Evolutionary conservation across 768 basidiomycete genomes (phyloP).

Genomic region (Hemileccinum rubropunctum): DNA sequence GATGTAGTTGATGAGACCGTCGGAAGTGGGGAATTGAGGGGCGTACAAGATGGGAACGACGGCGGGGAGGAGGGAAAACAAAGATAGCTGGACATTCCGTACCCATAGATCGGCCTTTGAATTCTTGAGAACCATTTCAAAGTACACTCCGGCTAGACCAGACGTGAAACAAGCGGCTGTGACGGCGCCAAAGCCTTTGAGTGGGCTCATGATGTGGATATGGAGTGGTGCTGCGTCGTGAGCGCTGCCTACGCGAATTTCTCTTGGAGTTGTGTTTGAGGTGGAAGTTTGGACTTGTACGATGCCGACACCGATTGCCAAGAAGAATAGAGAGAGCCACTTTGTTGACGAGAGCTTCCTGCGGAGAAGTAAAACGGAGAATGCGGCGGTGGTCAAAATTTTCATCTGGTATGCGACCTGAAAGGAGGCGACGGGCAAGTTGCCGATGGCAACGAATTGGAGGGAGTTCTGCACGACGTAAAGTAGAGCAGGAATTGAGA

Average conservation of each 20-base stretch:
- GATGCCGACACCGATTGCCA: slow-evolving; percentile 91
- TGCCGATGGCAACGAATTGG: slow-evolving; percentile 94
- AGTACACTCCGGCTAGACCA: slow-evolving; percentile 89
- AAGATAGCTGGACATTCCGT: slow-evolving; percentile 83
- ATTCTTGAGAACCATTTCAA: slow-evolving; percentile 89
- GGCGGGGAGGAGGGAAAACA: slow-evolving; percentile 91
- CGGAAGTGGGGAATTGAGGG: slow-evolving; percentile 39
- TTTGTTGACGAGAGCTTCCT: slow-evolving; percentile 69
- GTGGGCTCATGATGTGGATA: slow-evolving; percentile 75
- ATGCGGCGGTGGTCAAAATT: slow-evolving; percentile 93
- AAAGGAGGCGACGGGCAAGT: slow-evolving; percentile 95
- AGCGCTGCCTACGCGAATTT: slow-evolving; percentile 60
- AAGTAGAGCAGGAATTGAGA: slow-evolving; percentile 93
- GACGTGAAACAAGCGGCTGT: slow-evolving; percentile 86
- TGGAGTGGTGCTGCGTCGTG: slow-evolving; percentile 58
- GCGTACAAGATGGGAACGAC: slow-evolving; percentile 72
- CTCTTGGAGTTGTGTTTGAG: slow-evolving; percentile 26
- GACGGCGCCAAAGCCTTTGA: slow-evolving; percentile 83
- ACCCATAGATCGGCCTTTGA: slow-evolving; percentile 86
- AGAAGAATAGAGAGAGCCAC: slow-evolving; percentile 84
- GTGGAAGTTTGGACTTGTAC: slow-evolving; percentile 84
- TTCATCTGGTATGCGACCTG: slow-evolving; percentile 99
- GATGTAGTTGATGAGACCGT: slow-evolving; percentile 52
- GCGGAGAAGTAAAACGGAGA: slow-evolving; percentile 81
- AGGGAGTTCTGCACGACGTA: slow-evolving; percentile 97